Percentiles rank a stretch among this genome's conserved stretches.
phyloP scores from a whole-genome alignment of 1,139 yeast species.

The Candida sanyaensis region DNA sequence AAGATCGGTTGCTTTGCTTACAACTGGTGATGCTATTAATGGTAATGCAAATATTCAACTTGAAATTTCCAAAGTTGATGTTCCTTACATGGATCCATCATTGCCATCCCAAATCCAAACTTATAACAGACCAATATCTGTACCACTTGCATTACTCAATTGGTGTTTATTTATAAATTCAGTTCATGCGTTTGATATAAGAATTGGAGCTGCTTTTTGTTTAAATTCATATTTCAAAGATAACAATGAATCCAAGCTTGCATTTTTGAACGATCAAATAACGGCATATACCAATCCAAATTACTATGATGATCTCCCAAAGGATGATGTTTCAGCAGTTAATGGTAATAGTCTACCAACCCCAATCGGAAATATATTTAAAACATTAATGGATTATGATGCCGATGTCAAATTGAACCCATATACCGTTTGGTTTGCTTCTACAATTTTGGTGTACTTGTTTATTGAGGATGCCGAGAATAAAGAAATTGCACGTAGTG shows the following conservation, averaged over 20 bases:
- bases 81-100: conserved; percentile 89
- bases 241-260: conserved; percentile 60
- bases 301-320: conserved; percentile 16
- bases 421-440: conserved; percentile 84
- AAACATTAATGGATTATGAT: conserved; percentile 75
- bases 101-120: conserved; percentile 50
- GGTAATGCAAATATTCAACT: conserved; percentile 65
- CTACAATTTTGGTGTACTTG: conserved; percentile 62
- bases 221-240: conserved; percentile 68
- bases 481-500: conserved; percentile 49
- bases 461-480: conserved; percentile 61
- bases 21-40: conserved; percentile 76
- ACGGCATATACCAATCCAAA: conserved; percentile 38
- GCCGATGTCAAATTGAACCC: conserved; percentile 79
- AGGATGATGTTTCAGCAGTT: conserved; percentile 4
- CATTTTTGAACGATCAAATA: conserved; percentile 69
- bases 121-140: conserved; percentile 53
- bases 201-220: conserved; percentile 70
- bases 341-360: conserved; percentile 17
- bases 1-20: conserved; percentile 65
- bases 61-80: conserved; percentile 79
- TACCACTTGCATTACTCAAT: conserved; percentile 69
- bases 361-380: conserved; percentile 58
- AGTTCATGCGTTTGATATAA: conserved; percentile 77
- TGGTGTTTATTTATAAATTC: conserved; percentile 84